Evolutionary conservation across 75 land plant species (phyloP), one percentile per base, ranked within the genome.

Genomic region (Selaginella moellendorffii): DNA sequence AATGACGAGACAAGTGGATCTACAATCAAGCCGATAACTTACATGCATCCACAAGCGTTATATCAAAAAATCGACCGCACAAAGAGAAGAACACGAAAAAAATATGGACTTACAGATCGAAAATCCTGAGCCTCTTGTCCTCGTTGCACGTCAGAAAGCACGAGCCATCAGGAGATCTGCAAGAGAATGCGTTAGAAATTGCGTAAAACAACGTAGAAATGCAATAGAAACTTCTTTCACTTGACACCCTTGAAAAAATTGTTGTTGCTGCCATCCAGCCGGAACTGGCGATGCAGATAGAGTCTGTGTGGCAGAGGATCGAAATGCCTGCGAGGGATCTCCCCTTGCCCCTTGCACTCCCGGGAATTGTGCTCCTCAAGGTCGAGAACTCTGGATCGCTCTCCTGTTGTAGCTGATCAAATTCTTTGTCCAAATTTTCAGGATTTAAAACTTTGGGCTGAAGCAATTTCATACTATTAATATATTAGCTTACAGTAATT

Each of bases 91-190:
- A 36, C 14, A 36, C 5, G 14, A 36, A 5, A 36, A 36, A 5
- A 36, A 62, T 23, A 18, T n/a, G 10, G 12, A 62, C 76, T 68
- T 69, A 95, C 99, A 79, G 64, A 28, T 70, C 68, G 67, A 89
- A 95, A 19, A 77, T 18, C 5, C 91, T 90, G 61, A 95, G 80
- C 18, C 74, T 63, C 58, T 82, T 82, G 67, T 95, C 96, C 56
- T 95, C 99, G 36, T 82, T 86, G 69, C 82, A 78, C 0, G 83
- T 80, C 23, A 95, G 74, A 60, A 95, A 86, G 66, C 85, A 83
- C 10, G 99, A 86, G 1, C 99, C 99, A 75, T 95, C 99, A 22
- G 99, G 96, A 21, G 99, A 95, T 96, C 96, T 89, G 46, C 30
- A 28, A 21, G 26, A 24, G 2, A 26, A 62, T 62, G 27, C 17